These are phyloP conservation scores for Oidiodendron maius DNA, from an alignment of 495 filamentous ascomycete genomes.

Conservation along the genomic window DNA sequence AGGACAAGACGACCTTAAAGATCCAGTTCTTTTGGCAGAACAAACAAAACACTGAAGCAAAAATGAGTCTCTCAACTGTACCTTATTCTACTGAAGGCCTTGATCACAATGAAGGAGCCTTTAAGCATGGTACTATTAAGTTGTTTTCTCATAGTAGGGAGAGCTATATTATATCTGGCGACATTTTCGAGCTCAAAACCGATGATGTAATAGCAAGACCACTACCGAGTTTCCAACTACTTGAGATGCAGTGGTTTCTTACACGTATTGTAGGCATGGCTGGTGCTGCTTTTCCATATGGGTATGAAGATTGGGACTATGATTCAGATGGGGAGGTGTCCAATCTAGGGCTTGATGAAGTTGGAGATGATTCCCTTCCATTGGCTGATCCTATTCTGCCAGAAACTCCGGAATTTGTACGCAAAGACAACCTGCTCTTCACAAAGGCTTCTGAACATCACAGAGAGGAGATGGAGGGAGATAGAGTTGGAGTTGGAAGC, in stretches of 20 bases:
- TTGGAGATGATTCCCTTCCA: too few relatives aligned
- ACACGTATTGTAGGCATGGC: slow-evolving; percentile 10
- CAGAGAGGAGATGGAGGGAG: too few relatives aligned
- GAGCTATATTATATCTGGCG: slow-evolving; percentile 9
- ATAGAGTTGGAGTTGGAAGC: too few relatives aligned
- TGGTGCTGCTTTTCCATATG: slow-evolving; percentile 6
- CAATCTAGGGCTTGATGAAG: too few relatives aligned
- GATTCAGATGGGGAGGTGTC: too few relatives aligned
- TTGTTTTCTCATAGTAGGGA: not conserved
- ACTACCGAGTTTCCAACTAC: slow-evolving; percentile 13
- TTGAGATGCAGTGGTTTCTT: slow-evolving; percentile 19
- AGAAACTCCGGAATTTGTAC: too few relatives aligned
- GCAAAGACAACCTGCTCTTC: too few relatives aligned
- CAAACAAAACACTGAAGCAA: slow-evolving; percentile 7
- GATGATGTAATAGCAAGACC: slow-evolving; percentile 13
- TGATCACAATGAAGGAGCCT: too few relatives aligned
- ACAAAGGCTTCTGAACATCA: too few relatives aligned
- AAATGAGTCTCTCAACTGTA: slow-evolving; percentile 12
- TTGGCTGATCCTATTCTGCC: too few relatives aligned
- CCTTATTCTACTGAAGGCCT: slow-evolving; percentile 2
- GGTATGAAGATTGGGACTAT: not conserved
- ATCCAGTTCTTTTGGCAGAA: slow-evolving; percentile 20
- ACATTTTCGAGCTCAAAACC: slow-evolving; percentile 12
- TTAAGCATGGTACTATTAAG: too few relatives aligned
- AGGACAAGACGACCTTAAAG: slow-evolving; percentile 14